Base-by-base conservation (phyloP, 495 filamentous ascomycete genomes). In the Podospora bellae-mahoneyi region DNA sequence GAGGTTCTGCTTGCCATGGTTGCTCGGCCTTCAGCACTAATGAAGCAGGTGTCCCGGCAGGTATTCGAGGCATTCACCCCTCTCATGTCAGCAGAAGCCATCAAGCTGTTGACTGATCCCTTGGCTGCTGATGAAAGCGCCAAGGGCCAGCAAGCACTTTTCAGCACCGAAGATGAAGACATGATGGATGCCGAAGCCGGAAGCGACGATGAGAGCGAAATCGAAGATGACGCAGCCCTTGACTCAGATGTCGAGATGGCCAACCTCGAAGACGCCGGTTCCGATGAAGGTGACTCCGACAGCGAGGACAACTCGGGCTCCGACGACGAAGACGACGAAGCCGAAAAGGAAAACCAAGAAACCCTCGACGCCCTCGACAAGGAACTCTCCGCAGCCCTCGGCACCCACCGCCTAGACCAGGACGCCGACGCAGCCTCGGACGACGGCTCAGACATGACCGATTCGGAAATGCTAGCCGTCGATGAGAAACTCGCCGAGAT, bases 381-480 rank as follows among this genome's bases (percentile, higher is more conserved):
- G 60, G 92, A 91, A 60, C 87, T 97, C 57, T 90, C 90, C 30
- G 83, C 87, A 64, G 90, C 90, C 4, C 87, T 97, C 13, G 85
- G 86, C 20, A 89, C 87, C 55, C 86, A 87, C 71, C 82, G 82
- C 20, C 81, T 86, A 19, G 83, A 88, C 69, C 71, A 82, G 39
- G 78, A 86, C 60, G 83, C 78, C 3, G 82, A 83, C 4, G 77
- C 76, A 6, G 67, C 65, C 18, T 87, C 86, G 0, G 88, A 90
- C 62, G 81, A 82, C 39, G 87, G 86, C 70, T 87, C 86, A 0
- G 92, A 95, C 76, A 95, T 97, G 91, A 88, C 92, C 65, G 95
- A 98, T 79, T 92, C 93, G 55, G 91, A 97, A 73, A 99, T 99
- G 95, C 89, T 97, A 79, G 88, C 88, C 15, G 80, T 98, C 34